Conservation (phyloP, 768 basidiomycete species). For the Termitomyces sp. region DNA sequence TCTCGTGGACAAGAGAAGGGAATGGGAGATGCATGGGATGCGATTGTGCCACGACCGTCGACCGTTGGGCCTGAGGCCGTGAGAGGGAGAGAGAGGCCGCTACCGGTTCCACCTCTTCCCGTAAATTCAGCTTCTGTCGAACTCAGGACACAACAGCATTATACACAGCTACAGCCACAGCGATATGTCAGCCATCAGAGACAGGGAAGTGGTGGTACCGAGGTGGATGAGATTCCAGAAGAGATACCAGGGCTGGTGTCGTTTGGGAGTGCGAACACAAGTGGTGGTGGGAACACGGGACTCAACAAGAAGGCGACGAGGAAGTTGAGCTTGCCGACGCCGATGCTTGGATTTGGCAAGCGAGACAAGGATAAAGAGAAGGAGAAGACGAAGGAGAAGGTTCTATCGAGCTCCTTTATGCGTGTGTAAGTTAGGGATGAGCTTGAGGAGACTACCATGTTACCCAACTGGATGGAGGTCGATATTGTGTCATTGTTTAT, state of each 20-base stretch:
- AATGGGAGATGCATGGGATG: conserved; percentile 2
- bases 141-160: not conserved
- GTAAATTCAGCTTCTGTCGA: not conserved
- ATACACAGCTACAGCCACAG: not conserved
- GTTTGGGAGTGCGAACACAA: conserved; percentile 12
- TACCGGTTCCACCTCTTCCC: conserved; percentile 1
- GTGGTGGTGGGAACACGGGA: conserved; percentile 16
- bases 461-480: not conserved
- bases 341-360: conserved; percentile 56
- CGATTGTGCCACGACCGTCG: conserved; percentile 28
- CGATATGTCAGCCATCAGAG: not conserved
- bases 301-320: conserved; percentile 46
- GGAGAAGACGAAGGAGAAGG: conserved; percentile 17
- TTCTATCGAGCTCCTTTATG: conserved; percentile 8
- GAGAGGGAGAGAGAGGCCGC: conserved; percentile 6
- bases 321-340: conserved; percentile 67
- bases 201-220: conserved; percentile 2
- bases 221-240: not conserved
- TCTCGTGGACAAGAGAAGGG: conserved; percentile 11
- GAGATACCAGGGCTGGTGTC: conserved; percentile 6
- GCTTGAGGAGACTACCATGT: not conserved
- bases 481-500: not conserved
- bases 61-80: conserved; percentile 29
- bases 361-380: conserved; percentile 48
- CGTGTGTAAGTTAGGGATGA: not conserved